phyloP scores from a whole-genome alignment of 2,329 filamentous ascomycete genomes.

The Sclerotinia sclerotiorum region DNA sequence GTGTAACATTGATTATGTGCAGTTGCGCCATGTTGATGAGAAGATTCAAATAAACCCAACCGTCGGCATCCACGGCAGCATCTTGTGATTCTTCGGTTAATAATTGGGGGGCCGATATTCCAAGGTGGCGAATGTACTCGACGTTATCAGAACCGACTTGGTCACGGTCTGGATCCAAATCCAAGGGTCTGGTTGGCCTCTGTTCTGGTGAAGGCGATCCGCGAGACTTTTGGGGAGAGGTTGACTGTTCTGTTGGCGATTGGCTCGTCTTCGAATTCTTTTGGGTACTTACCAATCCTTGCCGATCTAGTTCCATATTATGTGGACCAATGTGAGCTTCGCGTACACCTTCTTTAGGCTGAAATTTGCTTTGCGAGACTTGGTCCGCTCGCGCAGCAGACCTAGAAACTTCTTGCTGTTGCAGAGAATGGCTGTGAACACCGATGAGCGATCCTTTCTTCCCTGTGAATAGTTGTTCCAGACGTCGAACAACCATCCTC shows the following conservation, averaged over 20 bases:
- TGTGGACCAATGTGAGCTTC: constrained; percentile 44
- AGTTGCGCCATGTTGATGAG: constrained; percentile 80
- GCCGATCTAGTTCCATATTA: constrained; percentile 28
- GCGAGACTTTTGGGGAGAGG: constrained; percentile 23
- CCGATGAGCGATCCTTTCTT: constrained; percentile 48
- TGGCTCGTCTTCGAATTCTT: constrained; percentile 33
- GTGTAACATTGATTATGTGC: constrained; percentile 80
- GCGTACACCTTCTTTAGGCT: constrained; percentile 41
- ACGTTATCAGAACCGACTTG: constrained; percentile 77
- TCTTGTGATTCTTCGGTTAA: constrained; percentile 48
- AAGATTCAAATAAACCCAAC: constrained; percentile 82
- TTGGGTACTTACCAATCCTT: constrained; percentile 8
- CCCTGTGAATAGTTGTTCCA: constrained; percentile 82
- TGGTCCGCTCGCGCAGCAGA: constrained; percentile 48
- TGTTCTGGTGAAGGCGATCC: constrained; percentile 57
- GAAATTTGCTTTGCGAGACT: constrained; percentile 29
- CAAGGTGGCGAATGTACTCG: constrained; percentile 74
- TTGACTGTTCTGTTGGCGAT: constrained; percentile 14
- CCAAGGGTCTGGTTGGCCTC: constrained; percentile 71
- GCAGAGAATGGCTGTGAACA: constrained; percentile 34
- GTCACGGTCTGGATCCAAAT: constrained; percentile 75
- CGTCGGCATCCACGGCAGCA: constrained; percentile 62
- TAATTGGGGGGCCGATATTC: constrained; percentile 61
- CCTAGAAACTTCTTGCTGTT: constrained; percentile 53
- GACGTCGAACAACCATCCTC: constrained; percentile 70